These are phyloP conservation scores for Avena eriantha DNA, from an alignment of 176 grass and related monocot species.

Conservation along the genomic window DNA sequence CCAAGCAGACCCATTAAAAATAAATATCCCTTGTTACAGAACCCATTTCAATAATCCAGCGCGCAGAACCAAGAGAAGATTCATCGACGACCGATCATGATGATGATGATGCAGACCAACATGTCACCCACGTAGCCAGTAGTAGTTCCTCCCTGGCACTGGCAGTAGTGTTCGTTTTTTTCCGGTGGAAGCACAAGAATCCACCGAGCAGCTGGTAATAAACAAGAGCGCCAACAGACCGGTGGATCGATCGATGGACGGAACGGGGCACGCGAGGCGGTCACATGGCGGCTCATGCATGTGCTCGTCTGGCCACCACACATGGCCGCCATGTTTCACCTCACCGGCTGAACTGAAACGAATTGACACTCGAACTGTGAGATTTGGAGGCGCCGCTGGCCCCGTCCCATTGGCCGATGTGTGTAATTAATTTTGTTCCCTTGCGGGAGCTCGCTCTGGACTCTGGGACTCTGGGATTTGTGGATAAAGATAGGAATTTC, in stretches of 20 bases:
- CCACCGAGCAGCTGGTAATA: background rate
- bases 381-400: conserved; percentile 23
- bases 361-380: background rate
- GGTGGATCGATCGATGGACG: background rate
- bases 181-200: conserved; percentile 35
- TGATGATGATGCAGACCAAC: conserved; percentile 12
- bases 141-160: background rate
- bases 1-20: background rate
- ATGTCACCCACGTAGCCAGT: conserved; percentile 52
- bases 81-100: background rate
- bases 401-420: conserved; percentile 17
- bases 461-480: background rate
- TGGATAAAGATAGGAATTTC: conserved; percentile 55
- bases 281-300: conserved; percentile 37
- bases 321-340: conserved; percentile 37
- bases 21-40: too few relatives aligned
- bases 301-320: conserved; percentile 38
- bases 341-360: conserved; percentile 35
- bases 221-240: conserved; percentile 24
- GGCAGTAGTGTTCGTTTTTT: conserved; percentile 37
- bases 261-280: background rate
- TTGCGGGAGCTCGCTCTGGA: background rate
- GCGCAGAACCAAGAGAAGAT: background rate
- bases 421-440: background rate
- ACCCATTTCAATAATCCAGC: background rate